phyloP scores from a whole-genome alignment of 1,284 basidiomycete genomes.

The Pyrrhoderma lamaoense region DNA sequence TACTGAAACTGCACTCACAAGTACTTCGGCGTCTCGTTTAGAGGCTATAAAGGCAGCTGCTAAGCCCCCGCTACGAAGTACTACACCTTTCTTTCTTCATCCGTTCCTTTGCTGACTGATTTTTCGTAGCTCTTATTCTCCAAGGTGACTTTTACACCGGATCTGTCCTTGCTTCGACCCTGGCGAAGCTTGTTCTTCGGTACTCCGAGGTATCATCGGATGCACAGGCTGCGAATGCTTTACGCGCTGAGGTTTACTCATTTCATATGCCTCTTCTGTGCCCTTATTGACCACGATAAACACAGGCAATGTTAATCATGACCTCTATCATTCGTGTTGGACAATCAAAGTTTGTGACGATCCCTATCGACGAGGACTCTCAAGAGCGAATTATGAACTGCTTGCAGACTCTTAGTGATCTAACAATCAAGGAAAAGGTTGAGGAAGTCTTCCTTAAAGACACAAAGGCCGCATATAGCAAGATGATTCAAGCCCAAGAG shows the following conservation, averaged over 20 bases:
- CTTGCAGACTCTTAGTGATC: constrained; percentile 84
- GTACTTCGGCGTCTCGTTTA: constrained; percentile 56
- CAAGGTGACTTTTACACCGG: constrained; percentile 98
- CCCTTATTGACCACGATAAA: background rate
- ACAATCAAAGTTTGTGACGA: constrained; percentile 90
- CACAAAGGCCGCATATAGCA: constrained; percentile 88
- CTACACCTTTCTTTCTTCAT: constrained; percentile 19
- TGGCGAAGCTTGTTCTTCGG: constrained; percentile 90
- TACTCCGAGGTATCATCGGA: constrained; percentile 62
- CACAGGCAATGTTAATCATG: constrained; percentile 95
- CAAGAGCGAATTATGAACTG: constrained; percentile 96
- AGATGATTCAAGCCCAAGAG: constrained; percentile 92
- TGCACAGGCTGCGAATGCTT: constrained; percentile 52
- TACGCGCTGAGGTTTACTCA: constrained; percentile 73
- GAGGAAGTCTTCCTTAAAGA: constrained; percentile 89
- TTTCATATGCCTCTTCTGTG: background rate
- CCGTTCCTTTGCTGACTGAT: constrained; percentile 4
- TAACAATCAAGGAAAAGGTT: constrained; percentile 55
- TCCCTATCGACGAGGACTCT: constrained; percentile 96
- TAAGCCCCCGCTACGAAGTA: constrained; percentile 87
- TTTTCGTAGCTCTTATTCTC: constrained; percentile 68
- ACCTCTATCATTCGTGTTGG: constrained; percentile 94
- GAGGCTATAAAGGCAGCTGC: constrained; percentile 80
- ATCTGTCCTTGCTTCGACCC: constrained; percentile 78
- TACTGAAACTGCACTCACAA: constrained; percentile 89